phyloP scores from a whole-genome alignment of 1,284 basidiomycete species.

The Ganoderma lingzhi region DNA sequence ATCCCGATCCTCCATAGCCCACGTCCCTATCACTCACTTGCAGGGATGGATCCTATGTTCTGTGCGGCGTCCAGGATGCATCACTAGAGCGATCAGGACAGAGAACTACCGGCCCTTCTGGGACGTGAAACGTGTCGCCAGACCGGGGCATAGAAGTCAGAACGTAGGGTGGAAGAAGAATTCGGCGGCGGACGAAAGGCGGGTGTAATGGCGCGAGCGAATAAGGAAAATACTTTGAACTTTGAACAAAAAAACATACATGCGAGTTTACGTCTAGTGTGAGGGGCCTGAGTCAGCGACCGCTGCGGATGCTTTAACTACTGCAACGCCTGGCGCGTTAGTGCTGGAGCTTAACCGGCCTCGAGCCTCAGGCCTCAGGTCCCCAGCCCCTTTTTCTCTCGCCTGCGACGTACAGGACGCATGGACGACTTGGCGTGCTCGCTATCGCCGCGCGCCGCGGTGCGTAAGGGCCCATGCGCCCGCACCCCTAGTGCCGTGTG shows the following conservation, averaged over 20 bases:
- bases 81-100: conserved; percentile 2
- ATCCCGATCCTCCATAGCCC: neutral
- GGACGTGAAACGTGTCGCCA: conserved; percentile 5
- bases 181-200: neutral
- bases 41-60: neutral
- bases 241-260: neutral
- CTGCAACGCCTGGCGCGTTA: conserved; percentile 2
- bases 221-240: neutral
- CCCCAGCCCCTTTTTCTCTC: neutral
- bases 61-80: neutral
- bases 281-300: conserved; percentile 8
- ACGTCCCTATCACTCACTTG: neutral
- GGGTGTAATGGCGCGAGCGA: neutral
- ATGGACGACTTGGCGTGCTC: neutral
- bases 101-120: conserved; percentile 1
- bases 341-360: neutral
- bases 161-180: too few relatives aligned
- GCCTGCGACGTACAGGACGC: neutral
- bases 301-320: conserved; percentile 3
- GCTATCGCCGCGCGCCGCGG: neutral
- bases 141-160: neutral
- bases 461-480: neutral
- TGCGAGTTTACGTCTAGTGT: neutral
- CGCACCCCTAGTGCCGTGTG: neutral
- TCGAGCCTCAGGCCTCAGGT: neutral